Percentiles rank a stretch among this genome's conserved stretches.
Conservation (phyloP, 441 rosid genomes). For the Bocquillonia castaneifolia region DNA sequence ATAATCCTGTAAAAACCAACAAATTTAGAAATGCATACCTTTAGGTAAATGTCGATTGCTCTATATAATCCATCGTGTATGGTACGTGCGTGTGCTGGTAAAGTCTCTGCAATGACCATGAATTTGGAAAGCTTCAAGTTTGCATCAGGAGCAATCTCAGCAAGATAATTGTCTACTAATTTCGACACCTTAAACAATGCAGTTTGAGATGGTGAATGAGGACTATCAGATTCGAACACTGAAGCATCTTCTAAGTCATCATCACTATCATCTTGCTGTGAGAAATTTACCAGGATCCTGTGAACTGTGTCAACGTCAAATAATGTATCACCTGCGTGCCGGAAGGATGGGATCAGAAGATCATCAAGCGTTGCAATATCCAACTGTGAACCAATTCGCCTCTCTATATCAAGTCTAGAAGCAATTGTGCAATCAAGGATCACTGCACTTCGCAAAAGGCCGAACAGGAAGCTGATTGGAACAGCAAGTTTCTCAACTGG, state of each 20-base stretch:
- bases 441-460: slow-evolving; percentile 82
- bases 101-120: slow-evolving; percentile 81
- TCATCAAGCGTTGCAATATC: slow-evolving; percentile 87
- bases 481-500: slow-evolving; percentile 88
- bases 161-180: slow-evolving; percentile 86
- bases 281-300: slow-evolving; percentile 82
- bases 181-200: slow-evolving; percentile 79
- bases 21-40: slow-evolving; percentile 39
- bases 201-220: slow-evolving; percentile 78
- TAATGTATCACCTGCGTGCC: slow-evolving; percentile 80
- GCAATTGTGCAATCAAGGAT: slow-evolving; percentile 76
- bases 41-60: slow-evolving; percentile 85
- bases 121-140: slow-evolving; percentile 86
- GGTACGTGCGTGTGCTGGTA: slow-evolving; percentile 83
- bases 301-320: slow-evolving; percentile 90
- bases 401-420: slow-evolving; percentile 82
- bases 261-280: slow-evolving; percentile 91
- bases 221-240: slow-evolving; percentile 76
- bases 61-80: slow-evolving; percentile 89
- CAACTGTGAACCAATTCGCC: slow-evolving; percentile 83
- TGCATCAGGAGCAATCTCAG: slow-evolving; percentile 92
- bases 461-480: slow-evolving; percentile 82
- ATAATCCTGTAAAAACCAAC: neutral
- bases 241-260: slow-evolving; percentile 77
- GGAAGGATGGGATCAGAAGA: slow-evolving; percentile 82